Base-by-base conservation (phyloP, 2,329 filamentous ascomycete genomes). In the Fusarium pseudograminearum region DNA sequence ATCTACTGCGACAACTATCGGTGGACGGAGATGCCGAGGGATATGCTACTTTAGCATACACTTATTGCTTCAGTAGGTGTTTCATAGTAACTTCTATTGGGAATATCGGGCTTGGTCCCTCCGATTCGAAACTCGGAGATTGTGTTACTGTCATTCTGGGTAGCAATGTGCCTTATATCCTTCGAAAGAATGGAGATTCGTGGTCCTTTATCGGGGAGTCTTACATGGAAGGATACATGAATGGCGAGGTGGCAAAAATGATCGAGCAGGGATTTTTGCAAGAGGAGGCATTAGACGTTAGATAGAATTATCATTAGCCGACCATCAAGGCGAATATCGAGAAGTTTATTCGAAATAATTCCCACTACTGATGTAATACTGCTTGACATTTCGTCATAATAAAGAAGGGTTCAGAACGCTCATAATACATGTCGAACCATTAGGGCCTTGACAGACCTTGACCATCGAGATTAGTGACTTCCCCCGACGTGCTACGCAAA, bases 271-370 rank as follows among this genome's bases (percentile, higher is more conserved):
- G 24, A 4, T 4, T 14, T 8, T 7, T 22, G 1, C 4, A 14
- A 30, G 48, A 52, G 4, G 48, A 52, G 10, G 7, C 22, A 12
- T 3, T 52, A 10, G 14, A 52, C 2, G 41, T 52, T 18, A 18
- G 34, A 26, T 52, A 52, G 15, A 3, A 18, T 44, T 15, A 26
- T 4, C 0, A 15, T 8, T 18, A 7, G 5, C 8, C 2, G 6
- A 6, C 4, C 1, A 16, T 20, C 3, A 10, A 5, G 8, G 44
- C 3, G 12, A 22, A 1, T 3, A 2, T 3, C 3, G 2, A 11
- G 15, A 11, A 2, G 0, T 24, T 10, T 20, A 42, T 15, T 0
- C 9, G 4, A 10, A 10, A 18, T 7, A 3, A 18, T 42, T 9
- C 12, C 8, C 6, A 9, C 24, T 24, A 7, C n/a, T 6, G 2